Evolutionary conservation across 805 yeast genomes (phyloP).

Genomic region (Schwanniomyces pseudopolymorphus): DNA sequence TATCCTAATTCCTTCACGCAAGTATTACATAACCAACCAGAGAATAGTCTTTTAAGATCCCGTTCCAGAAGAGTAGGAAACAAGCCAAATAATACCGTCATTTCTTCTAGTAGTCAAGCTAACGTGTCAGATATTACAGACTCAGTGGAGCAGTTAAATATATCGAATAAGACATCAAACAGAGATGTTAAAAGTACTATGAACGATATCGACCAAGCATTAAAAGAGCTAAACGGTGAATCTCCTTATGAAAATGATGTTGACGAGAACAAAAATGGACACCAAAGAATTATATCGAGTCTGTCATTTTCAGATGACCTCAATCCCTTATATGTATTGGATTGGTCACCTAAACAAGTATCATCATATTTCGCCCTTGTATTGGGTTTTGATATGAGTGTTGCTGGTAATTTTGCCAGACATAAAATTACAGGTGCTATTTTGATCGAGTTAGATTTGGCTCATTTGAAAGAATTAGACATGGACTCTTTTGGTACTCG

Average conservation of each 20-base stretch:
- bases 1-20: constrained; percentile 91
- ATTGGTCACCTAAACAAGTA: constrained; percentile 89
- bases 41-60: constrained; percentile 31
- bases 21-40: constrained; percentile 25
- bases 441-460: constrained; percentile 78
- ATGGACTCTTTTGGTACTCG: constrained; percentile 93
- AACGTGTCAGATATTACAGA: constrained; percentile 5
- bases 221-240: constrained; percentile 55
- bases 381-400: constrained; percentile 68
- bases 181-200: constrained; percentile 54
- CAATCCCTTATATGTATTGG: constrained; percentile 48
- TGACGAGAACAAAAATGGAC: background rate
- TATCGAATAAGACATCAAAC: constrained; percentile 16
- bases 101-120: constrained; percentile 7
- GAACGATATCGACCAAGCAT: constrained; percentile 71
- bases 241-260: background rate
- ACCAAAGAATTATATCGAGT: constrained; percentile 9
- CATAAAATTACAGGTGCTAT: constrained; percentile 91
- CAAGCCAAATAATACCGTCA: constrained; percentile 13
- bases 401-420: constrained; percentile 77
- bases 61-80: constrained; percentile 49
- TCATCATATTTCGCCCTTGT: constrained; percentile 66
- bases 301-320: constrained; percentile 27
- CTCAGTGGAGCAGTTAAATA: constrained; percentile 6
- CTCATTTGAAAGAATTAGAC: constrained; percentile 87